Evolutionary conservation across 768 basidiomycete genomes (phyloP).

Genomic region (Punctularia strigosozonata): DNA sequence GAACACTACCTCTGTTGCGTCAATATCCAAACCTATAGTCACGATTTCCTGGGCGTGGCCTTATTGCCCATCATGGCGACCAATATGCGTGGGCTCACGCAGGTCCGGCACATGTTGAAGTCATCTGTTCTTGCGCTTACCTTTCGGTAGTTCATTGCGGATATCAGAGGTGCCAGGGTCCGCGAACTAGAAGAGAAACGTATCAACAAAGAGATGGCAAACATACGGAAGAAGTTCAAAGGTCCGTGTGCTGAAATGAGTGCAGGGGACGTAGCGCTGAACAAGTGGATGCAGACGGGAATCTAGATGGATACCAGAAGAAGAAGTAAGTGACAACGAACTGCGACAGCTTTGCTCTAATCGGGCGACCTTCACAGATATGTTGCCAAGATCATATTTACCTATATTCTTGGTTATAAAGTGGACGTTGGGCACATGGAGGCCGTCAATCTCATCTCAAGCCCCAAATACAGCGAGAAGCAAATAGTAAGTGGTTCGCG

Average conservation of each 20-base stretch:
- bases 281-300: constrained; percentile 47
- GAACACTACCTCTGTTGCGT: no score
- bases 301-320: constrained; percentile 84
- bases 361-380: constrained; percentile 44
- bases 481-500: constrained; percentile 66
- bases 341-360: constrained; percentile 3
- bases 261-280: not conserved
- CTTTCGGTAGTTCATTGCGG: constrained; percentile 80
- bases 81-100: constrained; percentile 85
- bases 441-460: constrained; percentile 94
- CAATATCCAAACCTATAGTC: no score
- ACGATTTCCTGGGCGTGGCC: no score
- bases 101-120: constrained; percentile 57
- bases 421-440: constrained; percentile 99
- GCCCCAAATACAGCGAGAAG: constrained; percentile 94
- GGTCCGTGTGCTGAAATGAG: constrained; percentile 29
- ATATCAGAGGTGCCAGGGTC: constrained; percentile 93
- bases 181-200: constrained; percentile 97
- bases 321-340: constrained; percentile 56
- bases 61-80: constrained; percentile 56
- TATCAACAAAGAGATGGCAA: constrained; percentile 99
- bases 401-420: constrained; percentile 97
- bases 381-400: constrained; percentile 98
- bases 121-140: not conserved
- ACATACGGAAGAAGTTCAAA: constrained; percentile 98